Evolutionary conservation across 805 yeast species (phyloP).

Genomic region (Metschnikowia koreensis): DNA sequence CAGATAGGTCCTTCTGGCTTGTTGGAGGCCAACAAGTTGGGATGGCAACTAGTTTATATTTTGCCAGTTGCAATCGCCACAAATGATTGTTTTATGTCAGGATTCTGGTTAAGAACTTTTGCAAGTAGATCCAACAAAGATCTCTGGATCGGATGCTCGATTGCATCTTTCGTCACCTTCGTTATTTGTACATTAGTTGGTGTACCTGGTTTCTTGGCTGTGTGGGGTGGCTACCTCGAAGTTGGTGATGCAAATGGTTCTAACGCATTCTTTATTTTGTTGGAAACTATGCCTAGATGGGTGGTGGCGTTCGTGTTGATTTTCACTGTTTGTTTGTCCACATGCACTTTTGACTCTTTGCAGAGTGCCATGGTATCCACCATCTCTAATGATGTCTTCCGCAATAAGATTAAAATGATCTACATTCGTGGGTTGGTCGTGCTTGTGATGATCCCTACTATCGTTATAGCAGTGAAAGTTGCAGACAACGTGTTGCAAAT

Average conservation of each 20-base stretch:
- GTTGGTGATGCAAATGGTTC: constrained; percentile 56
- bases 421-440: constrained; percentile 72
- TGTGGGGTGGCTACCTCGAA: constrained; percentile 75
- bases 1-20: constrained; percentile 63
- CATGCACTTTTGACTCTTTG: constrained; percentile 85
- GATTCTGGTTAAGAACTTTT: constrained; percentile 93
- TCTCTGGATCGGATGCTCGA: constrained; percentile 66
- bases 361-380: constrained; percentile 89
- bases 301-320: constrained; percentile 79
- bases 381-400: constrained; percentile 83
- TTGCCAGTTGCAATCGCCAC: constrained; percentile 83
- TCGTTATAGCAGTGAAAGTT: constrained; percentile 77
- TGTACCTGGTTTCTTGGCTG: constrained; percentile 80
- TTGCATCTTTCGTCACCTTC: constrained; percentile 69
- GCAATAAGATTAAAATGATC: constrained; percentile 68
- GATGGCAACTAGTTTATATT: constrained; percentile 88
- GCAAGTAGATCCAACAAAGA: constrained; percentile 80
- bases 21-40: constrained; percentile 63
- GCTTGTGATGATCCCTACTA: constrained; percentile 78
- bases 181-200: constrained; percentile 72
- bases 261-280: constrained; percentile 69
- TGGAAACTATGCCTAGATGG: constrained; percentile 80
- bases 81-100: constrained; percentile 85
- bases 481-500: constrained; percentile 84
- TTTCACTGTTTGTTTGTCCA: constrained; percentile 69